Base-by-base conservation (phyloP, 345 rosid genomes). In the Rhodamnia rubescens region DNA sequence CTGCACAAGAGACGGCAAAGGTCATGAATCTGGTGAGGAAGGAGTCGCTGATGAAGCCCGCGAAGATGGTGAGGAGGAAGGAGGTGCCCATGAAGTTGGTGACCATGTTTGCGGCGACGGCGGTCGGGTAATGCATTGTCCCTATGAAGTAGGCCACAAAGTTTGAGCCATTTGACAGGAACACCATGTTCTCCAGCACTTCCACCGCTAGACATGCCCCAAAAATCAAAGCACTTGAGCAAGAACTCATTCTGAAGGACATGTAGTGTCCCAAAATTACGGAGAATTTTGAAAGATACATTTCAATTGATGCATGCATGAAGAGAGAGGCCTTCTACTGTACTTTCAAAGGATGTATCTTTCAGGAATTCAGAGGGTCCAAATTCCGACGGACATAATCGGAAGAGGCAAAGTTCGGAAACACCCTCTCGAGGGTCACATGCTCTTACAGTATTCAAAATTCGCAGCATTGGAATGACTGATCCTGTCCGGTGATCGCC, bases 11-110 rank as follows among this genome's bases (percentile, higher is more conserved):
- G 85, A 91, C 3, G 83, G 93, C 40, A 81, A 91, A 89, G 8
- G 95, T 85, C 12, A 86, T 82, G 88, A 89, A 94, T 81, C 93
- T 88, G 49, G 93, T 91, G 85, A 94, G 59, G 86, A 87, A 92
- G 87, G 96, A 89, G 89, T 94, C 95, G 15, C 88, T 82, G 85
- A 95, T 74, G 88, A 93, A 92, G 75, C 94, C 98, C 3, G 92
- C 96, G 36, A 93, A 75, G 69, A 95, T 36, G 40, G 96, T 90
- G 16, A 95, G 94, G 83, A 95, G 69, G 87, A 92, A 93, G 13
- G 95, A 90, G n/a, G 95, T 91, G 52, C 93, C 94, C 90, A 89
- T 87, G 93, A 92, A 95, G 86, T 93, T 93, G 42, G 95, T 93
- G 47, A 92, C 93, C 92, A 87, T 92, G 87, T 88, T 95, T 11